phyloP scores from a whole-genome alignment of 441 rosid genomes.

The Pelargonium australe region DNA sequence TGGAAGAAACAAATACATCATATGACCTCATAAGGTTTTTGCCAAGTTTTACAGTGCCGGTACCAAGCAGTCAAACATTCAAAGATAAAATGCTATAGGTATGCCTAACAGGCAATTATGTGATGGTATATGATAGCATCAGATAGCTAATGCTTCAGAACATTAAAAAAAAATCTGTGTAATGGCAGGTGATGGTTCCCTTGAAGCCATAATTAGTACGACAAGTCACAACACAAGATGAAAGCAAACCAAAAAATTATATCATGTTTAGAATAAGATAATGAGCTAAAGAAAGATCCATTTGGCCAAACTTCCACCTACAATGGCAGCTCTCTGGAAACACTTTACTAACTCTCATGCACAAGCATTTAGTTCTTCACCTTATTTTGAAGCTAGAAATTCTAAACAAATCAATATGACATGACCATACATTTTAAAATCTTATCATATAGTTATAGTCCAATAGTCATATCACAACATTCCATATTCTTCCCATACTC shows the following conservation, averaged over 20 bases:
- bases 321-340: neutral
- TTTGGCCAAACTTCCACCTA: slow-evolving; percentile 1
- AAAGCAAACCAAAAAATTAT: neutral
- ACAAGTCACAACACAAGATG: neutral
- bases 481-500: neutral
- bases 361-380: neutral
- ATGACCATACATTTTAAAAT: neutral
- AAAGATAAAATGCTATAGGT: neutral
- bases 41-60: neutral
- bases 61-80: neutral
- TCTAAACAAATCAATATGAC: neutral
- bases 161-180: neutral
- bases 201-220: neutral
- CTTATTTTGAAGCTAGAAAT: neutral
- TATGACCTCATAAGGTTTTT: neutral
- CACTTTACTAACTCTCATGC: neutral
- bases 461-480: neutral
- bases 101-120: slow-evolving; percentile 3
- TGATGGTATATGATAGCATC: neutral
- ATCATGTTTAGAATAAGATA: neutral
- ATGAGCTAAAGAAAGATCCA: neutral
- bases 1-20: neutral
- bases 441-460: neutral
- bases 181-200: slow-evolving; percentile 1
- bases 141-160: slow-evolving; percentile 2